Conservation (phyloP, 1,284 basidiomycete species). For the Tausonia pullulans region DNA sequence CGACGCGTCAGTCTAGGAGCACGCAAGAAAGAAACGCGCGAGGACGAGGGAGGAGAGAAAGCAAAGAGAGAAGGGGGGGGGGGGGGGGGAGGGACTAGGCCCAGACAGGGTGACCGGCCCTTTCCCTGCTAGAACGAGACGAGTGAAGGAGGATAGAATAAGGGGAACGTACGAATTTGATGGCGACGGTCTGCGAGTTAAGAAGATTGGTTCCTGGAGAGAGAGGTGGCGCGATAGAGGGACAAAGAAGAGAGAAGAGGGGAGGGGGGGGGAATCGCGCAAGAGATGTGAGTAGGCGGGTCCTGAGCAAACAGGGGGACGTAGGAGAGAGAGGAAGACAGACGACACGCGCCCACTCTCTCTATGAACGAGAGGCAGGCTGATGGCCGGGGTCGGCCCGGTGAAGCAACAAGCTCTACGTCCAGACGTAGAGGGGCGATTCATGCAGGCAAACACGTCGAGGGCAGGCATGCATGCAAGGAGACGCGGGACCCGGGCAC, state of each 20-base stretch:
- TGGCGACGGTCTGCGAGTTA: constrained; percentile 90
- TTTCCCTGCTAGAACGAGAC: no score
- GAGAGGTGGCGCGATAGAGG: neutral
- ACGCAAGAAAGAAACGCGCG: constrained; percentile 13
- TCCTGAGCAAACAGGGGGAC: neutral
- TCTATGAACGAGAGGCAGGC: no score
- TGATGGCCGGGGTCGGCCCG: no score
- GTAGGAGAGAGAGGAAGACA: neutral
- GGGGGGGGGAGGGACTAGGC: no score
- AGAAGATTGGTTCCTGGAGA: constrained; percentile 77
- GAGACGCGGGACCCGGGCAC: no score
- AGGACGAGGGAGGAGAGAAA: neutral
- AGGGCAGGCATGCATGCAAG: no score
- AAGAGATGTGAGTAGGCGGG: neutral
- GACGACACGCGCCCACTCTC: no score
- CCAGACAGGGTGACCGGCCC: no score
- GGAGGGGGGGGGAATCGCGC: neutral
- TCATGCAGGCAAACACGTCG: no score
- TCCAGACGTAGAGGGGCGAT: no score
- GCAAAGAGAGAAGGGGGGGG: no score
- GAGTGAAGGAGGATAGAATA: neutral
- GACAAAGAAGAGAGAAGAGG: neutral
- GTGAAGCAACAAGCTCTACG: no score
- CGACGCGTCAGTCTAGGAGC: neutral
- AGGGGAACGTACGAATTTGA: constrained; percentile 76